phyloP scores from a whole-genome alignment of 164 flowering plant genomes.

The Chimonanthus praecox region DNA sequence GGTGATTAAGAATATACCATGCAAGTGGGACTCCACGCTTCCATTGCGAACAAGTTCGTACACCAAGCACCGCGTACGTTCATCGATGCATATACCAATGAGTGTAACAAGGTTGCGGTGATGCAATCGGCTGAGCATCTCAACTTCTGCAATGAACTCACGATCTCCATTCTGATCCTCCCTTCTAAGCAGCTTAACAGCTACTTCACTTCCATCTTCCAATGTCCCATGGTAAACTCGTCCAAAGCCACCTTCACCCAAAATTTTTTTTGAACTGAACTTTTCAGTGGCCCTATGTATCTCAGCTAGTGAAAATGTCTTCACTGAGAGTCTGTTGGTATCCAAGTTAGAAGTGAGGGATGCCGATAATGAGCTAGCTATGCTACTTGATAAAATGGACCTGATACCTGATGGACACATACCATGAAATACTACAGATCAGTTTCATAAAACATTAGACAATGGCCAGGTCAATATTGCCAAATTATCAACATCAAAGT shows the following conservation, averaged over 20 bases:
- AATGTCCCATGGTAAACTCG: conserved; percentile 74
- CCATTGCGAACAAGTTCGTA: conserved; percentile 93
- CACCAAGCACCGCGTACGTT: conserved; percentile 76
- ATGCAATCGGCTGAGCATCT: conserved; percentile 95
- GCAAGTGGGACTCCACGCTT: conserved; percentile 97
- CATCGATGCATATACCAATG: conserved; percentile 90
- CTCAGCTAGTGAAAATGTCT: conserved; percentile 69
- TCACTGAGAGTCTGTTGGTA: conserved; percentile 65
- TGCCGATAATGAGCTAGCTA: conserved; percentile 60
- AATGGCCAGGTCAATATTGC: background rate
- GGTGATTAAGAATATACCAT: conserved; percentile 44
- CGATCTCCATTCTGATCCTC: conserved; percentile 74
- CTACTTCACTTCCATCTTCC: conserved; percentile 76
- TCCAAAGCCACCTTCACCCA: conserved; percentile 99
- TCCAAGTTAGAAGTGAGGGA: conserved; percentile 77
- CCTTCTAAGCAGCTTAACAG: conserved; percentile 77
- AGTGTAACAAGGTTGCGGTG: conserved; percentile 95
- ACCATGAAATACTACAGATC: background rate
- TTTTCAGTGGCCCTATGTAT: conserved; percentile 82
- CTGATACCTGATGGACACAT: conserved; percentile 50
- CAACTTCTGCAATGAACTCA: conserved; percentile 93
- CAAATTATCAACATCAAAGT: background rate
- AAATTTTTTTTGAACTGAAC: conserved; percentile 61
- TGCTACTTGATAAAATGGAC: conserved; percentile 60
- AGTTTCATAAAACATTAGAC: background rate